These are phyloP conservation scores for Ophiobolus disseminans DNA, from an alignment of 2,329 filamentous ascomycete species.

Conservation along the genomic window DNA sequence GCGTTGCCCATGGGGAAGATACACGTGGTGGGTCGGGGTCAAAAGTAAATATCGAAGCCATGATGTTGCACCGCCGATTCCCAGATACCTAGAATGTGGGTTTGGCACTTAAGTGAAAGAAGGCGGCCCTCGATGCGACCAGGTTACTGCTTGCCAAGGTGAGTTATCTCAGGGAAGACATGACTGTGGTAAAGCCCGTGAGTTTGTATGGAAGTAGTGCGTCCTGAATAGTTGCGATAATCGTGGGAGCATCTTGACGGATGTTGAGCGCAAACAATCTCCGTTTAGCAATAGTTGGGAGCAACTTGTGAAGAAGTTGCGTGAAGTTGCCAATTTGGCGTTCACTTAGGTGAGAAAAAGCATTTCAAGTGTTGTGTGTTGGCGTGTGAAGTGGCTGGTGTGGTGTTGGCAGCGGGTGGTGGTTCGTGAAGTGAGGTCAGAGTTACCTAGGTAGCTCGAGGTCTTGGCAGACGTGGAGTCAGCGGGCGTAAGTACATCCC, in stretches of 20 bases:
- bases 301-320: conserved; percentile 29
- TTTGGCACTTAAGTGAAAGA: neutral
- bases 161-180: conserved; percentile 10
- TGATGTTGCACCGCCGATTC: conserved; percentile 45
- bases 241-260: conserved; percentile 60
- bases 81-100: neutral
- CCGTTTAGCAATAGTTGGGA: conserved; percentile 24
- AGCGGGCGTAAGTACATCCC: neutral
- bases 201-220: conserved; percentile 60
- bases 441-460: conserved; percentile 7
- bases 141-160: conserved; percentile 12
- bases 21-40: conserved; percentile 87
- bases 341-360: conserved; percentile 17
- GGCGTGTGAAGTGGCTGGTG: conserved; percentile 3
- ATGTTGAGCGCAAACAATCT: conserved; percentile 30
- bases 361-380: conserved; percentile 4
- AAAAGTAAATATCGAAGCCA: conserved; percentile 97
- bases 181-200: conserved; percentile 52
- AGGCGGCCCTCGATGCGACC: neutral
- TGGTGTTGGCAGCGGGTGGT: too few species aligned
- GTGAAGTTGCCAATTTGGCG: conserved; percentile 32
- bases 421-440: conserved; percentile 1
- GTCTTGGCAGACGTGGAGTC: conserved; percentile 2
- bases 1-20: conserved; percentile 86
- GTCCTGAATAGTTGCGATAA: conserved; percentile 57